These are phyloP conservation scores for Fusarium abutilonis DNA, from an alignment of 2,329 filamentous ascomycete species.

Conservation along the genomic window DNA sequence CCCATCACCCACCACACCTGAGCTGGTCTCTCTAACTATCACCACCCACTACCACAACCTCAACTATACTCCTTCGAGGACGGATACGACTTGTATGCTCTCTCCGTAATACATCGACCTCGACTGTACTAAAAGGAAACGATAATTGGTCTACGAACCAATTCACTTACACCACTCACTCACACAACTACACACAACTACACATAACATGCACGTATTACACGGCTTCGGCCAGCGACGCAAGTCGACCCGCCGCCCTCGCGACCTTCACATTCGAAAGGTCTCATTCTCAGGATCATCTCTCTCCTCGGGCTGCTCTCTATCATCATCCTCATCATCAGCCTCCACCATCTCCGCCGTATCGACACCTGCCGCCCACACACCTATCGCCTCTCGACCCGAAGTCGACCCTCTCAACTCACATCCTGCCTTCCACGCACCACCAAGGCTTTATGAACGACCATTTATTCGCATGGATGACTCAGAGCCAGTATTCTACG, in stretches of 20 bases:
- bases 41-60: not conserved
- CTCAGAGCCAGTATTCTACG: slow-evolving; percentile 45
- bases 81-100: slow-evolving; percentile 8
- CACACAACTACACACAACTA: slow-evolving; percentile 2
- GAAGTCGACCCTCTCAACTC: slow-evolving; percentile 50
- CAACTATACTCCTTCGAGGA: not conserved
- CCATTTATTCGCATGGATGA: slow-evolving; percentile 47
- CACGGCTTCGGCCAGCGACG: slow-evolving; percentile 52
- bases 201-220: slow-evolving; percentile 51
- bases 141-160: not conserved
- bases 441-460: slow-evolving; percentile 51
- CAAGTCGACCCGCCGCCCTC: slow-evolving; percentile 49
- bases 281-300: slow-evolving; percentile 55
- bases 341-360: slow-evolving; percentile 45
- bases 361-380: slow-evolving; percentile 33
- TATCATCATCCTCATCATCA: slow-evolving; percentile 49
- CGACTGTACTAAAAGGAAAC: slow-evolving; percentile 3
- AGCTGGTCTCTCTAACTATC: not conserved
- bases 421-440: slow-evolving; percentile 51
- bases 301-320: slow-evolving; percentile 51
- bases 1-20: not conserved
- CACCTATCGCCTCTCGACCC: slow-evolving; percentile 41
- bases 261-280: slow-evolving; percentile 55
- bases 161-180: not conserved
- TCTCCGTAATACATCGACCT: slow-evolving; percentile 2